These are phyloP conservation scores for Thraustotheca clavata DNA, from an alignment of 352 stramenopile genomes.

Conservation along the genomic window DNA sequence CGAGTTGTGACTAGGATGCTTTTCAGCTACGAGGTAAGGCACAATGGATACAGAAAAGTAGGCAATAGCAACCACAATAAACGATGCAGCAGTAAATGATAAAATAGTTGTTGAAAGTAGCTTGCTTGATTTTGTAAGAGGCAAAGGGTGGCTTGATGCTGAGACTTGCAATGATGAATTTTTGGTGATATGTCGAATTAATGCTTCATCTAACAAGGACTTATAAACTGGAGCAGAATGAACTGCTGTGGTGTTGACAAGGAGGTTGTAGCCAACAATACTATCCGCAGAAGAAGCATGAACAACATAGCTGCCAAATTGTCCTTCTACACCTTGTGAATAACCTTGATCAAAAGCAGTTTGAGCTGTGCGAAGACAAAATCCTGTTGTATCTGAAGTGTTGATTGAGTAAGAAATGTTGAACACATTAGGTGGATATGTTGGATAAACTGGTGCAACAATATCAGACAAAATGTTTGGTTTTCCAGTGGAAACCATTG, in stretches of 20 bases:
- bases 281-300: constrained; percentile 34
- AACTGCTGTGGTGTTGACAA: constrained; percentile 52
- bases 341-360: constrained; percentile 43
- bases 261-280: constrained; percentile 50
- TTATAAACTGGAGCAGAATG: constrained; percentile 57
- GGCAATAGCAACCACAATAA: constrained; percentile 88
- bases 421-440: constrained; percentile 44
- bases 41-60: constrained; percentile 90
- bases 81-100: constrained; percentile 65
- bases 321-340: constrained; percentile 20
- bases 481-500: not conserved
- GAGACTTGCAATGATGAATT: constrained; percentile 22
- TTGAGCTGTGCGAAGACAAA: constrained; percentile 36
- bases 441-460: constrained; percentile 2
- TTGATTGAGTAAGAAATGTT: constrained; percentile 46
- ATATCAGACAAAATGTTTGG: no score
- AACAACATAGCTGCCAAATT: constrained; percentile 49
- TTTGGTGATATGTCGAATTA: constrained; percentile 47
- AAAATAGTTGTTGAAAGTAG: constrained; percentile 42
- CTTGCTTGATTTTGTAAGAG: constrained; percentile 36
- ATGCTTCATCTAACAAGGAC: constrained; percentile 43
- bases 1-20: constrained; percentile 83
- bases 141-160: constrained; percentile 46
- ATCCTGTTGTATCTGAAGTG: constrained; percentile 35
- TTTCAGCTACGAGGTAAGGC: constrained; percentile 95